Base-by-base conservation (phyloP, 192 early-diverging fungal species). In the Entomortierella parvispora region DNA sequence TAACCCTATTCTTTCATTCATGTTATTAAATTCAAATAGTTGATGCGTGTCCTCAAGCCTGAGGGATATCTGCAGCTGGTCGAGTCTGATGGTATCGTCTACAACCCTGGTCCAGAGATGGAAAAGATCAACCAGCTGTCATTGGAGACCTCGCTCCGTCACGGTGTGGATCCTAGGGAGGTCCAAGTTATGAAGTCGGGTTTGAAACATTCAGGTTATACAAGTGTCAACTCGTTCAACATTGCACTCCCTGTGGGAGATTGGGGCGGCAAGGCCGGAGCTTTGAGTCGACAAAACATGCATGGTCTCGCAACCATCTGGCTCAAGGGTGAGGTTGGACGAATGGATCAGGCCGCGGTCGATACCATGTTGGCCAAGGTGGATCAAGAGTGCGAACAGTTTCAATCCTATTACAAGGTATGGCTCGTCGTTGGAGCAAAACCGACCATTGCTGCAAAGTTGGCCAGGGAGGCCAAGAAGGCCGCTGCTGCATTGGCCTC, bases 41-140 rank as follows among this genome's bases (percentile, higher is more conserved):
- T 82, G 17, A 45, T 74, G 4, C 76, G 86, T 18, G 82, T 88
- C n/a, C 47, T 85, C 23, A 84, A 84, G 51, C 86, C 86, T 43
- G 86, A 83, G 60, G 86, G 86, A 0, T 84, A 69, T 59, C 46
- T 88, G 1, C 84, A 88, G 50, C 70, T 84, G 1, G 69, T 85
- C 43, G 82, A 87, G 47, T 72, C 62, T 5, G 69, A 79, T 25
- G 57, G 71, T 0, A 55, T 65, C 48, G 67, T 67, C 17, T 65
- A 81, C 49, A 75, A 76, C 57, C 26, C 71, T 14, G 71, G 80
- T 46, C 71, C 71, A 2, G 60, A 77, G 58, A 68, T 59, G 55
- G 74, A 68, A 31, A 68, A 29, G 55, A 59, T 77, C 29, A 77
- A 77, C 40, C 65, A 77, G 32, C 65, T 77, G 15, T 77, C 74